Percentiles rank a stretch among this genome's conserved stretches.
These are phyloP conservation scores for Leccinum disarticulatum DNA, from an alignment of 768 basidiomycete species.

Conservation along the genomic window DNA sequence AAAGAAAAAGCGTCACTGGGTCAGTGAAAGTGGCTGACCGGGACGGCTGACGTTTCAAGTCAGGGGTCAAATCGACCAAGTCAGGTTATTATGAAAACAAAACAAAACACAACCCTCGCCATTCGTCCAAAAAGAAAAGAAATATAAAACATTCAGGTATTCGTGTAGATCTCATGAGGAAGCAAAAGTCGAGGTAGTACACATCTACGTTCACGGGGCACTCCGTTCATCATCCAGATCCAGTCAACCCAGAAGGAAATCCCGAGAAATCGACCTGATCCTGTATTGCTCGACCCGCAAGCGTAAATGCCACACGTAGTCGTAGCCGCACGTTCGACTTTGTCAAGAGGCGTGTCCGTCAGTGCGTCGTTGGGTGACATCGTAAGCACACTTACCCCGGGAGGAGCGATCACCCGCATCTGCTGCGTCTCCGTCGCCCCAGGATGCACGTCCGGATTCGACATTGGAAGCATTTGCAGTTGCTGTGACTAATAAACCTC, in stretches of 20 bases:
- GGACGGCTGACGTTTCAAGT: slow-evolving; percentile 14
- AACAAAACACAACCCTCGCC: slow-evolving; percentile 1
- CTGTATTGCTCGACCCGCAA: slow-evolving; percentile 68
- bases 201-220: slow-evolving; percentile 16
- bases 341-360: slow-evolving; percentile 3
- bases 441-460: slow-evolving; percentile 73
- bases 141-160: slow-evolving; percentile 5
- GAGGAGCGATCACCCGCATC: slow-evolving; percentile 87
- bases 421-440: slow-evolving; percentile 91
- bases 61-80: slow-evolving; percentile 19
- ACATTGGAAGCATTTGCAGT: slow-evolving; percentile 97
- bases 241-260: slow-evolving; percentile 77
- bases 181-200: slow-evolving; percentile 7
- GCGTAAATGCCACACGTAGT: slow-evolving; percentile 77
- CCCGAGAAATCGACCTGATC: slow-evolving; percentile 95
- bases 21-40: slow-evolving; percentile 22
- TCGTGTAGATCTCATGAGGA: slow-evolving; percentile 26
- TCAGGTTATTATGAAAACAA: slow-evolving; percentile 8
- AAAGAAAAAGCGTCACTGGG: no score
- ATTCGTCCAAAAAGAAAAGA: not conserved
- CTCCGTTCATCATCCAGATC: slow-evolving; percentile 31
- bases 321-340: slow-evolving; percentile 85
- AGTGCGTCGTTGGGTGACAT: not conserved
- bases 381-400: slow-evolving; percentile 59
- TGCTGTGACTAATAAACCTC: slow-evolving; percentile 78